A percentile compares a stretch with the other conserved stretches of the same genome.
Evolutionary conservation across 176 grass and related monocot genomes (phyloP).

Genomic region (Raddia guianensis): DNA sequence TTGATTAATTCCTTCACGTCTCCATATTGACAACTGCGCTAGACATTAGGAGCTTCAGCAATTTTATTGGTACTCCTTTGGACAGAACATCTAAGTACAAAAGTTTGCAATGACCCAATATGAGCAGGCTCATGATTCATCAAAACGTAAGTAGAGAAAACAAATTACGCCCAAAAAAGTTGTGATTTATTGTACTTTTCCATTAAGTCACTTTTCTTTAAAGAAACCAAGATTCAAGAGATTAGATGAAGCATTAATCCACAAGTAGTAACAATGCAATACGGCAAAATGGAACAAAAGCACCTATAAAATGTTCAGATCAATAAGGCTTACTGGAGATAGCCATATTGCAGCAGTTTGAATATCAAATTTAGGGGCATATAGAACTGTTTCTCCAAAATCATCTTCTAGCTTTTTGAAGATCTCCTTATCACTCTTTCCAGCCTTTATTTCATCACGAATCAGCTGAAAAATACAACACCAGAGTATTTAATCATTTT

Average conservation of each 20-base stretch:
- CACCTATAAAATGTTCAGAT: not conserved
- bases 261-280: not conserved
- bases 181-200: not conserved
- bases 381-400: slow-evolving; percentile 80
- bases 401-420: slow-evolving; percentile 77
- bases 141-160: not conserved
- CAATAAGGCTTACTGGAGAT: slow-evolving; percentile 62
- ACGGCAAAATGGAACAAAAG: not conserved
- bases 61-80: not conserved
- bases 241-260: not conserved
- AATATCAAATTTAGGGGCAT: slow-evolving; percentile 90
- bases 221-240: not conserved
- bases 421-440: slow-evolving; percentile 89
- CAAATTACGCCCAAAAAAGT: not conserved
- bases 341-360: slow-evolving; percentile 97
- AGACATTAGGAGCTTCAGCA: not conserved
- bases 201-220: not conserved
- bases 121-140: not conserved
- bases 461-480: slow-evolving; percentile 69
- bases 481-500: not conserved
- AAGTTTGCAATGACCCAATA: not conserved
- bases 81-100: not conserved
- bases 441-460: slow-evolving; percentile 72
- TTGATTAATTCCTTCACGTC: not conserved
- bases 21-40: not conserved